These are phyloP conservation scores for Aspergillus sp. DNA, from an alignment of 2,329 filamentous ascomycete genomes.

Conservation along the genomic window DNA sequence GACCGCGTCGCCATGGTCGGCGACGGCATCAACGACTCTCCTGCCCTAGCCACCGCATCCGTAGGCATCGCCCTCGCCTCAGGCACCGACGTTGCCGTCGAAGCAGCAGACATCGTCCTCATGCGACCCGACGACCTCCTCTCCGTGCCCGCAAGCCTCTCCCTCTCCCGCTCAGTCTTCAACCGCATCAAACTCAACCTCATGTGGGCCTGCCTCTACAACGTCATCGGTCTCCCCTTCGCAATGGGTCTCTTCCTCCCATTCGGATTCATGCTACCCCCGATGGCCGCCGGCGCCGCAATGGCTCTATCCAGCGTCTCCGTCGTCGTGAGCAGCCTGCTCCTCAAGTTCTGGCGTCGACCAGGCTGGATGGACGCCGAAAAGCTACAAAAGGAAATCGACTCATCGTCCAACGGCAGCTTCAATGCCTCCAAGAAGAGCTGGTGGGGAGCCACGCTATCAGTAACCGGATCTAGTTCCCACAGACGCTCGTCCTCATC, in stretches of 20 bases:
- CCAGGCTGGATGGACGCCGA: slow-evolving; percentile 84
- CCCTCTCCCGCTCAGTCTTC: slow-evolving; percentile 84
- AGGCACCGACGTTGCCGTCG: slow-evolving; percentile 96
- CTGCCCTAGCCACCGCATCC: slow-evolving; percentile 86
- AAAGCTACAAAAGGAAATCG: slow-evolving; percentile 59
- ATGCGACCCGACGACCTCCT: slow-evolving; percentile 92
- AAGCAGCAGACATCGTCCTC: slow-evolving; percentile 91
- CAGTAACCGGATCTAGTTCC: slow-evolving; percentile 21
- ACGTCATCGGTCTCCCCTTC: slow-evolving; percentile 85
- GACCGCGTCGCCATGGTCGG: slow-evolving; percentile 93
- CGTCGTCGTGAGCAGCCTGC: slow-evolving; percentile 79
- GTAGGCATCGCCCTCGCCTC: slow-evolving; percentile 90
- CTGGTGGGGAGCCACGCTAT: slow-evolving; percentile 36
- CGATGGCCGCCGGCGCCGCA: slow-evolving; percentile 90
- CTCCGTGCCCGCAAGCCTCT: slow-evolving; percentile 83
- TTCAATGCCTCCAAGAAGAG: slow-evolving; percentile 21
- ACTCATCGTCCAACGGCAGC: slow-evolving; percentile 27
- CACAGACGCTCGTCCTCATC: slow-evolving; percentile 20
- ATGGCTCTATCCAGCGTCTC: slow-evolving; percentile 92
- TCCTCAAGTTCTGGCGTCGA: slow-evolving; percentile 82
- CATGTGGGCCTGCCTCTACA: slow-evolving; percentile 90
- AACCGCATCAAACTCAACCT: slow-evolving; percentile 91
- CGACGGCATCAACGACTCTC: slow-evolving; percentile 97
- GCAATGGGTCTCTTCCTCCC: slow-evolving; percentile 96
- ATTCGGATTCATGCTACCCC: slow-evolving; percentile 78